Evolutionary conservation across 2,329 filamentous ascomycete species (phyloP), one percentile per base, ranked within the genome.

Genomic region (Chaetomium olivaceum): DNA sequence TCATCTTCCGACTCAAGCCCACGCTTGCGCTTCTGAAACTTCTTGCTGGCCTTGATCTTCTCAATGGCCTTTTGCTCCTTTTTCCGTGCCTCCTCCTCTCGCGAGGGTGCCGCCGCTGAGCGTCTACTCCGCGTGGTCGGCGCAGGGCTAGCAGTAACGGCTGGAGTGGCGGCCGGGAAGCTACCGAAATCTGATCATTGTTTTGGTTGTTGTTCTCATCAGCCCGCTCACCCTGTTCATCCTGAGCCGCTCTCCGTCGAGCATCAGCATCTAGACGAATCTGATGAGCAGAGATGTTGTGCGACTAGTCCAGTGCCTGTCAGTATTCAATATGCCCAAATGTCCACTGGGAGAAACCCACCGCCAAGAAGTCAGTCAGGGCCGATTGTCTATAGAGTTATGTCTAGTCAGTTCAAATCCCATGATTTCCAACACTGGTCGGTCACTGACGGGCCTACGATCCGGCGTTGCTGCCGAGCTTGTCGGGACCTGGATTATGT

Each of bases 271-370:
- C 80, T 23, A 78, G 74, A 43, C 81, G 80, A 64, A 87, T 87
- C 65, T 85, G 81, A 31, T 79, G 75, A 2, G 85, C 84, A 25
- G 86, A 91, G 70, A 92, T 92, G 72, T 91, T 91, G 76, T 91
- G 88, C 2, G 89, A 86, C 85, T 89, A 50, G 21, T 23, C 8
- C 9, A 16, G 31, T n/a, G 25, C 27, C 8, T 4, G 39, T 68
- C 29, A 68, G 65, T 31, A 59, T 50, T 19, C 27, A 19, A 23
- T 3, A 50, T 19, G 21, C 33, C 54, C 43, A 12, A 7, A 27
- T n/a, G 6, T 19, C 25, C 25, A 31, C 16, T 29, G 52, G 21
- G 21, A 25, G 7, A 23, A 62, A 64, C 80, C 69, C 69, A 82
- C 81, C 27, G 83, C 82, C 52, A 85, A 75, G 66, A 83, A 85